Evolutionary conservation across 345 rosid species (phyloP), one percentile per base, ranked within the genome.

Genomic region (Anastatica hierochuntica): DNA sequence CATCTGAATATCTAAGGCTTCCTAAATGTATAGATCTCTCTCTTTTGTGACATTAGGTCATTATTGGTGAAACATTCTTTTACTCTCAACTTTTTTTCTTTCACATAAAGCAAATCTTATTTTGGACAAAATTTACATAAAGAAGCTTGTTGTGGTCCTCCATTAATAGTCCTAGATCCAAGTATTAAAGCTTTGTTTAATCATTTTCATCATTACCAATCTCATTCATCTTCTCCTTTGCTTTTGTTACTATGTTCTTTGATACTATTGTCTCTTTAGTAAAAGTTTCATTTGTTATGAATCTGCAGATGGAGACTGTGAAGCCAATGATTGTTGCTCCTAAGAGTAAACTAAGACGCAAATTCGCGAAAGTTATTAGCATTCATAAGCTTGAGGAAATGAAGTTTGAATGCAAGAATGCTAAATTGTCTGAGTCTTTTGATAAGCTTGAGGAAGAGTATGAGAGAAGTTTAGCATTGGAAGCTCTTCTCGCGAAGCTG

Each of bases 361-460:
- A 74, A 10, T 72, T 92, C 34, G 82, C 96, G 0, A 88, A 88
- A 69, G 88, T 83, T 53, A 78, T 84, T 47, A 79, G 81, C 64
- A 64, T 76, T 13, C 76, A 86, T 37, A 67, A 79, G 10, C 68
- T 70, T 5, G 60, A 64, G 62, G 43, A 74, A n/a, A n/a, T 49
- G 17, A 73, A 70, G 50, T 67, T 53, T 26, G 61, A 63, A 12
- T 66, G 60, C 30, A 64, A 63, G 39, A 60, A 61, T 23, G 38
- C 43, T 4, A 68, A 56, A 3, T 20, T 65, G 68, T 55, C 79
- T 38, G 63, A 56, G 43, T 68, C 79, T 9, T 83, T 79, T 20
- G 73, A 73, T 54, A 69, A 76, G 14, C 72, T 68, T 11, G 79
- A 77, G 16, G 74, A 77, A 16, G 77, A 78, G 50, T 44, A 30